Evolutionary conservation across 2,329 filamentous ascomycete genomes (phyloP), one percentile per base, ranked within the genome.

Genomic region (Fulvia fulva): DNA sequence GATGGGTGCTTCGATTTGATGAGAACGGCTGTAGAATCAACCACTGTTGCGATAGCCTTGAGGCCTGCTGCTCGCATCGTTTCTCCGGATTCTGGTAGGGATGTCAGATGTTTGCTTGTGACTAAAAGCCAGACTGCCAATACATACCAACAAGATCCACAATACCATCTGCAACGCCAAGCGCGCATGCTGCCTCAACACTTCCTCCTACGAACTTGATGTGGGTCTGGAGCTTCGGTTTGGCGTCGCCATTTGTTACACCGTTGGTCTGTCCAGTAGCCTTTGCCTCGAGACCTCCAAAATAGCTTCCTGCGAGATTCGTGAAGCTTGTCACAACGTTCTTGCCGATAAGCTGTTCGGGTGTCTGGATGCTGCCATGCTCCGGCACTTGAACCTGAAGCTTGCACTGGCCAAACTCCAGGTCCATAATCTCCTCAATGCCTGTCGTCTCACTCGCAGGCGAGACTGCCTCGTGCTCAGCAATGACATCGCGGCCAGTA

Each of bases 321-420:
- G 92, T 92, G 72, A 99, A 99, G 79, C 93, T 97, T 41, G 94
- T 97, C 58, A 93, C 92, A 55, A 99, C 88, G 69, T 93, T 96
- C 77, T 89, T 92, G 57, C 94, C 94, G 62, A 99, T 83, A 49
- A 99, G 80, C 71, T 97, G 87, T 72, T 86, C 84, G 5, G 90
- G 83, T 47, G 83, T 82, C 46, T 74, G 76, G 70, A 94, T 87
- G 55, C 78, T 71, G 53, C 94, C 93, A 73, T 94, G 93, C 71
- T 89, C 87, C 0, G 94, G 94, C 1, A 96, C 92, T 76, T 99
- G 94, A n/a, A 97, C 91, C 78, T 97, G 93, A 68, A 99, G 82
- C 77, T 89, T 93, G 80, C 94, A 99, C 62, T 79, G 81, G 46
- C 94, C 94, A 72, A 99, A 99, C 32, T 87, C 90, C 19, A 99